These are phyloP conservation scores for Colletotrichum acutatum DNA, from an alignment of 2,329 filamentous ascomycete species.

Conservation along the genomic window DNA sequence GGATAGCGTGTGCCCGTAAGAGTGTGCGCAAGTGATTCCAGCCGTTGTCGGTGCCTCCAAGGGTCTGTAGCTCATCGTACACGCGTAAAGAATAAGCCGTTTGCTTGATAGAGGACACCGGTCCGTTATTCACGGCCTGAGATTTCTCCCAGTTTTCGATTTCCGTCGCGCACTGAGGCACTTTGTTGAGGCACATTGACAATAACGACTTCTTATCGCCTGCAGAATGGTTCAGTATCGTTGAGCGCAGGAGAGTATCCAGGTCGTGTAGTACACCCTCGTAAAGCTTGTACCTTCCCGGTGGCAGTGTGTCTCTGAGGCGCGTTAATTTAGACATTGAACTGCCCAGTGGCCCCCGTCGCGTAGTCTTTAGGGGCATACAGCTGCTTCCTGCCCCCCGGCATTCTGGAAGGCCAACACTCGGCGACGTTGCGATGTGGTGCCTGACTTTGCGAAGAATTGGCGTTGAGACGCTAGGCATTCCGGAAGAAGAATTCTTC, in stretches of 20 bases:
- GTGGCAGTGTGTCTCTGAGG: conserved; percentile 35
- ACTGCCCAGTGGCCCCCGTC: background rate
- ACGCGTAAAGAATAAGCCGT: conserved; percentile 55
- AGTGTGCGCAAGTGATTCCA: conserved; percentile 59
- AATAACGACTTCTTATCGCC: conserved; percentile 52
- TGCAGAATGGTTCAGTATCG: conserved; percentile 7
- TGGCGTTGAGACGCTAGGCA: conserved; percentile 24
- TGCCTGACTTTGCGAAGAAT: conserved; percentile 24
- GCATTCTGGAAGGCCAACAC: background rate
- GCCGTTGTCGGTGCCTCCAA: conserved; percentile 52
- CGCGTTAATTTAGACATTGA: background rate
- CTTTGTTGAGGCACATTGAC: conserved; percentile 59
- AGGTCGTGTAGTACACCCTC: conserved; percentile 48
- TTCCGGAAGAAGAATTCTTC: background rate
- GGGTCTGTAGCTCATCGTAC: conserved; percentile 59
- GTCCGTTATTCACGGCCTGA: conserved; percentile 51
- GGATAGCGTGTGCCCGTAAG: conserved; percentile 58
- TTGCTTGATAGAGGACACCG: conserved; percentile 46
- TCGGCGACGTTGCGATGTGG: background rate
- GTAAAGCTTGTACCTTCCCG: conserved; percentile 44
- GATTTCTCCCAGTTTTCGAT: conserved; percentile 55
- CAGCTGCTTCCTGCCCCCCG: background rate
- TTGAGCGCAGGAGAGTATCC: conserved; percentile 43
- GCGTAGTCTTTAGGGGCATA: background rate
- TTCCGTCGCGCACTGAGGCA: conserved; percentile 58